Percentiles rank a stretch among this genome's conserved stretches.
These are phyloP conservation scores for Lodderomyces theae DNA, from an alignment of 1,139 yeast species.

Conservation along the genomic window DNA sequence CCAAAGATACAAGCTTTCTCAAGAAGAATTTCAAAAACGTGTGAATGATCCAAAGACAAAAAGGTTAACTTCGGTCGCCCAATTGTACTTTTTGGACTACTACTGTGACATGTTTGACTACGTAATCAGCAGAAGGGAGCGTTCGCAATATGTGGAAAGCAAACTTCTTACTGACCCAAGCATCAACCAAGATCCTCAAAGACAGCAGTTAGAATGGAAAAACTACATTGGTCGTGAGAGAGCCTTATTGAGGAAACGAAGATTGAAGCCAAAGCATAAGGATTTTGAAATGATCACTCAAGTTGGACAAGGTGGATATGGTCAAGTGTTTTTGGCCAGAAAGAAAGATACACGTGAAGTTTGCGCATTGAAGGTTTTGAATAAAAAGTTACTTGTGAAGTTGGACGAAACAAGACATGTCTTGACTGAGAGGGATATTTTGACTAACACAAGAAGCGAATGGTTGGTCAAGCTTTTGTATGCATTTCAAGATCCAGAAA, in stretches of 20 bases:
- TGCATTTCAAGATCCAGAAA: conserved; percentile 91
- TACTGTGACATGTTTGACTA: conserved; percentile 96
- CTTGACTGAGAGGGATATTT: conserved; percentile 90
- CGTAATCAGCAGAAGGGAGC: conserved; percentile 79
- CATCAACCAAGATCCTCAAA: conserved; percentile 33
- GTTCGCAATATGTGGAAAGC: conserved; percentile 64
- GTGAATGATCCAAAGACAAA: conserved; percentile 76
- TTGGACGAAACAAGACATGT: conserved; percentile 96
- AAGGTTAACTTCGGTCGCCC: conserved; percentile 82
- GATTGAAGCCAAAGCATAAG: conserved; percentile 88
- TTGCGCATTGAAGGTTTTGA: conserved; percentile 90
- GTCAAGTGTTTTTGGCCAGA: conserved; percentile 92
- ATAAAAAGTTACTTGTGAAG: conserved; percentile 80
- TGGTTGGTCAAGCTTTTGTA: conserved; percentile 94
- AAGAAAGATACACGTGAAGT: conserved; percentile 94
- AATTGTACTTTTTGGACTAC: conserved; percentile 83
- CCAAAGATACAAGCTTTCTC: conserved; percentile 21
- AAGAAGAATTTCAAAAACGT: conserved; percentile 52
- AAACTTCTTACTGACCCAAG: conserved; percentile 49
- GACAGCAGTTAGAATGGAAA: conserved; percentile 72
- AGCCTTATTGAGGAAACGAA: conserved; percentile 77
- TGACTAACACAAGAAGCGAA: conserved; percentile 90
- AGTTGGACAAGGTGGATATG: conserved; percentile 99
- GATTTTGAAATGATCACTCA: conserved; percentile 96
- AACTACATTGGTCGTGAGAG: conserved; percentile 83